Evolutionary conservation across 768 basidiomycete genomes (phyloP), one percentile per base, ranked within the genome.

Genomic region (Trametes cinnabarina): DNA sequence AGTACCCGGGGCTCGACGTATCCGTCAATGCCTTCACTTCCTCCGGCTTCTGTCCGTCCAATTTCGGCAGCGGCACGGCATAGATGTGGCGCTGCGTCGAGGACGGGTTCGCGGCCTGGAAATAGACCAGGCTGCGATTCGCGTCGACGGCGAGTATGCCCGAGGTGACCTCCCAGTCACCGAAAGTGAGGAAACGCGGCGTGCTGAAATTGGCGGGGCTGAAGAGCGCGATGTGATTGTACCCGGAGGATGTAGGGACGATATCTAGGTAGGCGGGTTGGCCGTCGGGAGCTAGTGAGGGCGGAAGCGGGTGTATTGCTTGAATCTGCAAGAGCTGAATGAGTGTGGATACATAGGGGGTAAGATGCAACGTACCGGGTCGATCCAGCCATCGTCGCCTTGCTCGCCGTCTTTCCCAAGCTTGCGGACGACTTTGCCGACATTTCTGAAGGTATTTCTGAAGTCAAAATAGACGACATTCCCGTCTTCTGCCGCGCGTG

Each of bases 321-420:
- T 89, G 89, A 17, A 71, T 76, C 88, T 91, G 64, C 51, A 34
- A 20, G 32, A 3, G 14, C 10, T 14, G n/a, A 8, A 23, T 32
- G 20, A 3, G 9, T 15, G 4, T 19, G 3, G 17, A 12, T 8
- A 23, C 9, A 12, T 1, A 32, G n/a, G 47, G 58, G 25, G 25
- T 17, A 17, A 15, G 6, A 51, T 28, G n/a, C n/a, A n/a, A 77
- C 87, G 59, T 62, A 92, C 94, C 59, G 83, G 75, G 49, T 98
- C 92, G 60, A 98, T 93, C 97, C 97, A 99, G 1, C 97, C 97
- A 35, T 85, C 84, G 67, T 97, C 96, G 0, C 86, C 88, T 67
- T 96, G 81, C 65, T 94, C 95, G 6, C 92, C 96, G 34, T 86
- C 68, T 68, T 83, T 81, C 4, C 94, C 96, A 10, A 96, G 77